Percentiles rank a stretch among this genome's conserved stretches.
Conservation (phyloP, 352 stramenopile genomes). For the Blastocystis sp. region DNA sequence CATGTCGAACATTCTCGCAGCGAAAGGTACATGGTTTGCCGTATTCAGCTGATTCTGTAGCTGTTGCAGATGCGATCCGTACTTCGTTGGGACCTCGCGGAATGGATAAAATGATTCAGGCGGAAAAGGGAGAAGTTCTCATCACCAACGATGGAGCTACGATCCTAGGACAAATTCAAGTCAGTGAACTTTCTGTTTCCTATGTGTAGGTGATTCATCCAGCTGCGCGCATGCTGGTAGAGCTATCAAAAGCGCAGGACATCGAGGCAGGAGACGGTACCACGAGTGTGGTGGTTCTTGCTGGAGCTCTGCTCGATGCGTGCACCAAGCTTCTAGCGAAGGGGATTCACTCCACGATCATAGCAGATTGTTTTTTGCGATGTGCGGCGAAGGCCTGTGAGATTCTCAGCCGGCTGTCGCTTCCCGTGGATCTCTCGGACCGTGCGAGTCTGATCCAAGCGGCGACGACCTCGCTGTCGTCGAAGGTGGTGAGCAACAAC, state of each 20-base stretch:
- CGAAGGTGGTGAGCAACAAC: conserved; percentile 95
- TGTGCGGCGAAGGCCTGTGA: conserved; percentile 77
- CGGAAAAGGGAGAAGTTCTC: conserved; percentile 88
- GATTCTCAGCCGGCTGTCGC: conserved; percentile 81
- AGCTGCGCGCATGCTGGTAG: conserved; percentile 98
- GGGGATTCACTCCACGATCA: conserved; percentile 95
- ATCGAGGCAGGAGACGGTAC: conserved; percentile 96
- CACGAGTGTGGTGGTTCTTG: conserved; percentile 94
- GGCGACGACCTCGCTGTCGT: conserved; percentile 93
- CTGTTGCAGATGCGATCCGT: conserved; percentile 92
- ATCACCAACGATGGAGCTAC: conserved; percentile 99
- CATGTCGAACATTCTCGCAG: conserved; percentile 94
- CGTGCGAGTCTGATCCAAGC: conserved; percentile 89
- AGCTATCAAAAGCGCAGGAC: conserved; percentile 97
- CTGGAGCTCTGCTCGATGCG: conserved; percentile 90
- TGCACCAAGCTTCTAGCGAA: conserved; percentile 79
- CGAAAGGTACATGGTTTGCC: conserved; percentile 77
- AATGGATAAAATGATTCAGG: conserved; percentile 98
- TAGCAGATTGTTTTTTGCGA: conserved; percentile 88
- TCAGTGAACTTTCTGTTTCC: conserved; percentile 62
- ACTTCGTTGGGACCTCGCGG: conserved; percentile 92
- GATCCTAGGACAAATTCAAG: conserved; percentile 93
- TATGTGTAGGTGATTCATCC: conserved; percentile 85
- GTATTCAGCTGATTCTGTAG: conserved; percentile 64
- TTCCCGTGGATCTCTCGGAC: conserved; percentile 85